phyloP scores from a whole-genome alignment of 2,329 filamentous ascomycete genomes.

The Fonsecaea erecta region DNA sequence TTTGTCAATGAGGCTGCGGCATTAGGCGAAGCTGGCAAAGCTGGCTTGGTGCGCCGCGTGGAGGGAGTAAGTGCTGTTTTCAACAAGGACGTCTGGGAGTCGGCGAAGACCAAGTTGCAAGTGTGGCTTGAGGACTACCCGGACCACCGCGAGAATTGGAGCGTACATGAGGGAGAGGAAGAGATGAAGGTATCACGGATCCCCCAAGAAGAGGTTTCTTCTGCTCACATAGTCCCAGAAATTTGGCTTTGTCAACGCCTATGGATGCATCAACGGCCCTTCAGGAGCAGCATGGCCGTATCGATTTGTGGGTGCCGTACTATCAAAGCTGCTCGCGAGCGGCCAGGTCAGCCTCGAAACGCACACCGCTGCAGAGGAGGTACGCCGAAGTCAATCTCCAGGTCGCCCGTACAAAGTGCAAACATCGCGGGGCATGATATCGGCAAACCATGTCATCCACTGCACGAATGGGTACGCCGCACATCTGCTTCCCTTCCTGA shows the following conservation, averaged over 20 bases:
- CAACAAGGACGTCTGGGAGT: slow-evolving; percentile 26
- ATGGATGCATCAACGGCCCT: slow-evolving; percentile 34
- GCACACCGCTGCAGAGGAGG: slow-evolving; percentile 30
- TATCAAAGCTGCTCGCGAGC: slow-evolving; percentile 26
- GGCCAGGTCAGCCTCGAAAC: slow-evolving; percentile 36
- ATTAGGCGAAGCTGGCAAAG: slow-evolving; percentile 33
- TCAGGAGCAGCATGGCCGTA: slow-evolving; percentile 47
- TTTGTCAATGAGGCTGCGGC: slow-evolving; percentile 27
- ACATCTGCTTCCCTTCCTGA: slow-evolving; percentile 49
- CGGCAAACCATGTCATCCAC: slow-evolving; percentile 46
- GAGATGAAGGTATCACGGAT: slow-evolving; percentile 34
- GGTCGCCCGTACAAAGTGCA: slow-evolving; percentile 40
- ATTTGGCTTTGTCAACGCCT: slow-evolving; percentile 32
- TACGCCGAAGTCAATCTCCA: slow-evolving; percentile 19
- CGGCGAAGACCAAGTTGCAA: slow-evolving; percentile 26
- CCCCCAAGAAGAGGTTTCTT: not conserved
- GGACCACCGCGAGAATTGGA: slow-evolving; percentile 27
- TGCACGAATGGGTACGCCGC: slow-evolving; percentile 51
- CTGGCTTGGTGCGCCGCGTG: slow-evolving; percentile 29
- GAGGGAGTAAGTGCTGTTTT: slow-evolving; percentile 29
- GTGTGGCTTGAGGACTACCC: slow-evolving; percentile 32
- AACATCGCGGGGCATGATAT: slow-evolving; percentile 46
- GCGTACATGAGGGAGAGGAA: slow-evolving; percentile 22
- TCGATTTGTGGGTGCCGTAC: slow-evolving; percentile 42
- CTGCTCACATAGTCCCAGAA: slow-evolving; percentile 20